These are phyloP conservation scores for Cystobasidium tubakii DNA, from an alignment of 768 basidiomycete genomes.

Conservation along the genomic window DNA sequence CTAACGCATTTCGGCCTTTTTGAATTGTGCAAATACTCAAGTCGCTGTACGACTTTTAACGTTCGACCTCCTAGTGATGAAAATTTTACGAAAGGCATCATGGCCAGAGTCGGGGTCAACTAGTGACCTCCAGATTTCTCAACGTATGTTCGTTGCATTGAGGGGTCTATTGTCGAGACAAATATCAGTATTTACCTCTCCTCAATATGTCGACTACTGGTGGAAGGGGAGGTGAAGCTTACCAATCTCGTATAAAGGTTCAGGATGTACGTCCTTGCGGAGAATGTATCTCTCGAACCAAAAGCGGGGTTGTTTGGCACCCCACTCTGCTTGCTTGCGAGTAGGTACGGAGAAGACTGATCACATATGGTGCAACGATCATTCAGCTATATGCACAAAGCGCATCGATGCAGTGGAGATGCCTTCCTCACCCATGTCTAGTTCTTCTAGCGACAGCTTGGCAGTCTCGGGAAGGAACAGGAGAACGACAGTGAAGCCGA, in stretches of 20 bases:
- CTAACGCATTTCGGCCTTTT: no score
- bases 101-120: no score
- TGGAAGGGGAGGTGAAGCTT: neutral
- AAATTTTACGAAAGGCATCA: no score
- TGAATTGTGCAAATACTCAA: no score
- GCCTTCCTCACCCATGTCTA: slow-evolving; percentile 1
- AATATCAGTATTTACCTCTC: neutral
- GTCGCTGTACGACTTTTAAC: no score
- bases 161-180: neutral
- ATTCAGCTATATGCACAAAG: no score
- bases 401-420: neutral
- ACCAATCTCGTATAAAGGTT: slow-evolving; percentile 35
- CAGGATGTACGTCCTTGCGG: slow-evolving; percentile 25
- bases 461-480: slow-evolving; percentile 39
- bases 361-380: no score
- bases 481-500: slow-evolving; percentile 42
- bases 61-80: no score
- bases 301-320: slow-evolving; percentile 21
- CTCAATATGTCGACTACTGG: neutral
- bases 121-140: slow-evolving; percentile 27
- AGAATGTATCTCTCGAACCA: slow-evolving; percentile 40
- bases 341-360: slow-evolving; percentile 48
- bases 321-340: slow-evolving; percentile 35
- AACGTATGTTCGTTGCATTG: slow-evolving; percentile 25
- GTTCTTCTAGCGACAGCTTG: slow-evolving; percentile 25